These are phyloP conservation scores for Saccharum spontaneum DNA, from an alignment of 176 grass and related monocot species.

Conservation along the genomic window DNA sequence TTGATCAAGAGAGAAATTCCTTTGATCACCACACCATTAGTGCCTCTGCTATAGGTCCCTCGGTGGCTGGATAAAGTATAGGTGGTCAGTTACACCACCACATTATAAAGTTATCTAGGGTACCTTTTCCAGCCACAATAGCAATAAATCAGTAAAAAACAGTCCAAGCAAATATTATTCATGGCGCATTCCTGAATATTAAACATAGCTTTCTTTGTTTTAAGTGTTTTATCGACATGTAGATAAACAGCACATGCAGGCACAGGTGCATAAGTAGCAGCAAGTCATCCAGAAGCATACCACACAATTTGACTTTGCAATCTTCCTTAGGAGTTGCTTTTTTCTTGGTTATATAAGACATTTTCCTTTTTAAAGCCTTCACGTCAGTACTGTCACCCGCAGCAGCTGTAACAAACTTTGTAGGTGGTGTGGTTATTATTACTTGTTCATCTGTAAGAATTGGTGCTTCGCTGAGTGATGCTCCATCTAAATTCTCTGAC, in stretches of 20 bases:
- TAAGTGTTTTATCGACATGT: slow-evolving; percentile 25
- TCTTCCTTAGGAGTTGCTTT: slow-evolving; percentile 33
- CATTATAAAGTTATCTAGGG: neutral
- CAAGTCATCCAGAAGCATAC: slow-evolving; percentile 41
- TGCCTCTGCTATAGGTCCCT: neutral
- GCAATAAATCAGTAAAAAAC: neutral
- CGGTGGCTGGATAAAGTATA: neutral
- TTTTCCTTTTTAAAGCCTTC: slow-evolving; percentile 38
- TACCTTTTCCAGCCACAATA: slow-evolving; percentile 3
- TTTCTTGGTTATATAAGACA: slow-evolving; percentile 28
- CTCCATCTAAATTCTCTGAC: slow-evolving; percentile 3
- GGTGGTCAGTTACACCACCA: slow-evolving; percentile 7
- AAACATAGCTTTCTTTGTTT: slow-evolving; percentile 7
- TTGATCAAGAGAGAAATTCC: neutral
- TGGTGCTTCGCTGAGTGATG: neutral
- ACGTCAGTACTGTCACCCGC: neutral
- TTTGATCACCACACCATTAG: neutral
- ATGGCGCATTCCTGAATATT: slow-evolving; percentile 2
- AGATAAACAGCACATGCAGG: slow-evolving; percentile 18
- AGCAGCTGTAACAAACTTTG: slow-evolving; percentile 16
- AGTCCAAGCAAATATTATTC: slow-evolving; percentile 1
- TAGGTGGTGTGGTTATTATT: slow-evolving; percentile 24
- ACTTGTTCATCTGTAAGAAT: slow-evolving; percentile 27
- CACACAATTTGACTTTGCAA: slow-evolving; percentile 30
- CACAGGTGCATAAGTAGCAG: slow-evolving; percentile 16